Evolutionary conservation across 306 rosid genomes (phyloP), one percentile per base, ranked within the genome.

Genomic region (Lathyrus aphaca): DNA sequence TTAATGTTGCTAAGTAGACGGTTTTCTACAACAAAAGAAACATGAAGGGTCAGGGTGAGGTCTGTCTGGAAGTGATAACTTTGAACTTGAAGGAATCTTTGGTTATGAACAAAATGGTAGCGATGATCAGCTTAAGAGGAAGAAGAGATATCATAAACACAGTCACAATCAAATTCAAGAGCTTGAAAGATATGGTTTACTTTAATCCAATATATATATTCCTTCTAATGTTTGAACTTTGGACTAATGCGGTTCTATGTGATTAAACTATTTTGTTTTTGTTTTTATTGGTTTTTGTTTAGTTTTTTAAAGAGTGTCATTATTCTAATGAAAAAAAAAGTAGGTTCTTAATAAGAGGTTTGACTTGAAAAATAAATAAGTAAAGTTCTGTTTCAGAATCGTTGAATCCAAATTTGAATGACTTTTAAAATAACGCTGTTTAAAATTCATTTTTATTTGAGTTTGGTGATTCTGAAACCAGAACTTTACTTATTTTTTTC

Each of bases 251-350:
- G 15, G 25, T 48, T 21, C 12, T 30, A 1, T 68, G 17, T 35
- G 64, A 44, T 74, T 54, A 35, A 44, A 10, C 59, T 51, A 38
- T 68, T 67, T 74, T 5, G 62, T 5, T 55, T 18, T 50, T 50
- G 0, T 3, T 29, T 29, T 37, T 59, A 16, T 76, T 72, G 29
- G 5, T 16, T 18, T 18, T 29, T n/a, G n/a, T n/a, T 77, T 62
- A 95, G 99, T 64, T 91, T 91, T 95, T 91, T 39, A 91, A 87
- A 86, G 95, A 91, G 74, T 89, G 89, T 70, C 99, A 96, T 48
- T 96, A 95, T 79, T 97, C 99, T 4, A 95, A 95, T 77, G 99
- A 95, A 64, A 95, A 95, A 78, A 96, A 95, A 74, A 86, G 97
- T 40, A 64, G 73, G 97, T 87, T 40, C 91, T 95, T 43, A 89